phyloP scores from a whole-genome alignment of 345 rosid genomes.

The Sonneratia alba region DNA sequence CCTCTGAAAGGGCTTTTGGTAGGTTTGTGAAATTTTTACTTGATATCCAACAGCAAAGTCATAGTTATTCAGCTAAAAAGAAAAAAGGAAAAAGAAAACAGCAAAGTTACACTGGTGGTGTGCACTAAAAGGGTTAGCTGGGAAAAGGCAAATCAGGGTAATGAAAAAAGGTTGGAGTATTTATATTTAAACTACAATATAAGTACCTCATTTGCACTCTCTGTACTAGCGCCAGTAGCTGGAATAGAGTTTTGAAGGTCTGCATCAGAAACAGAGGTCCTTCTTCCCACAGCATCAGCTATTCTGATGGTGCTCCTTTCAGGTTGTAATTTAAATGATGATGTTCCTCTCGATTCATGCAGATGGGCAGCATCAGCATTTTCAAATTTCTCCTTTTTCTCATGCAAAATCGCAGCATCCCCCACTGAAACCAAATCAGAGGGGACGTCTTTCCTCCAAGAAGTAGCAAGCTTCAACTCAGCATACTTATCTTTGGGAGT shows the following conservation, averaged over 20 bases:
- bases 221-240: not conserved
- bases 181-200: not conserved
- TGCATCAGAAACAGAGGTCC: conserved; percentile 14
- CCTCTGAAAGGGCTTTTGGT: not conserved
- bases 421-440: conserved; percentile 18
- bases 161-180: not conserved
- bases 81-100: not conserved
- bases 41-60: not conserved
- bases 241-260: not conserved
- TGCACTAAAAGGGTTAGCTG: not conserved
- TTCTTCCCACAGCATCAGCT: conserved; percentile 19
- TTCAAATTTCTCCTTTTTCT: not conserved
- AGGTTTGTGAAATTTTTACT: not conserved
- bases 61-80: not conserved
- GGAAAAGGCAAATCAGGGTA: not conserved
- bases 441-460: conserved; percentile 36
- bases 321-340: conserved; percentile 21
- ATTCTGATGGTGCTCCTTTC: conserved; percentile 14
- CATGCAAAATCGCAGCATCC: not conserved
- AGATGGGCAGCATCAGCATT: conserved; percentile 11
- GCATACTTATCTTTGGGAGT: conserved; percentile 58
- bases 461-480: conserved; percentile 66
- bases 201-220: conserved; percentile 15
- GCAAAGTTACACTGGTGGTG: not conserved
- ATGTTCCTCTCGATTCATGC: conserved; percentile 27